Evolutionary conservation across 73 alveolate genomes (phyloP).

Genomic region (Uronychia binucleata): DNA sequence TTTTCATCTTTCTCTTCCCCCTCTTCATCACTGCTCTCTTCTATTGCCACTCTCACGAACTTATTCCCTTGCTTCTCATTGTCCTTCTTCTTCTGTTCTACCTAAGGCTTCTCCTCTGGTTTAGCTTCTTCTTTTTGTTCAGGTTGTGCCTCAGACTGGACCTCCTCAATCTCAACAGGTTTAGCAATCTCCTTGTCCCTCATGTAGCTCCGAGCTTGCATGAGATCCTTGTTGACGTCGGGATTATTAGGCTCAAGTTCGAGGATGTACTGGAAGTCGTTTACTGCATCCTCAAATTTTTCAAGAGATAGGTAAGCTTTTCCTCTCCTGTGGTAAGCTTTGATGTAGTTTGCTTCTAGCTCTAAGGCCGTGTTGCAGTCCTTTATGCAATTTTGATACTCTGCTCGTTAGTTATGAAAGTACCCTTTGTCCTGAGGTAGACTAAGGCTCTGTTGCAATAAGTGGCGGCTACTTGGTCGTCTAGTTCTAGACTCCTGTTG

Average conservation of each 20-base stretch:
- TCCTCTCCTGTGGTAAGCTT: constrained; percentile 95
- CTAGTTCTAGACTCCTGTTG: constrained; percentile 80
- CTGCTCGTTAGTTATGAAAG: no score
- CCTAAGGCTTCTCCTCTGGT: not conserved
- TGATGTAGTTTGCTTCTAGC: constrained; percentile 80
- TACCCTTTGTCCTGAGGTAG: constrained; percentile 78
- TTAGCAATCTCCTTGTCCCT: constrained; percentile 58
- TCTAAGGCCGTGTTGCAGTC: constrained; percentile 92
- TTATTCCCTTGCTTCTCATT: not conserved
- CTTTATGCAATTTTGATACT: constrained; percentile 76
- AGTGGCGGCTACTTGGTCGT: constrained; percentile 80
- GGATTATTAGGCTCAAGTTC: constrained; percentile 84
- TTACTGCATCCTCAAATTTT: constrained; percentile 82
- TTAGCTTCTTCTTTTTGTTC: not conserved
- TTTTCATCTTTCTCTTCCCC: constrained; percentile 43
- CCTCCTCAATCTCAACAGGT: not conserved
- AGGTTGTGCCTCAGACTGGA: not conserved
- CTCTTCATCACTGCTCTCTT: constrained; percentile 72
- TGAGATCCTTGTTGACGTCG: constrained; percentile 81
- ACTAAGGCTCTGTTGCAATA: constrained; percentile 92
- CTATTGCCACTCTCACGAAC: constrained; percentile 64
- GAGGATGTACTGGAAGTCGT: constrained; percentile 80
- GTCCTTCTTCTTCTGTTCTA: not conserved
- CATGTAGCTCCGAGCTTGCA: constrained; percentile 65
- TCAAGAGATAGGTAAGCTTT: constrained; percentile 82